Evolutionary conservation across 163 green algal genomes (phyloP).

Genomic region (Coccomyxa subellipsoidea): DNA sequence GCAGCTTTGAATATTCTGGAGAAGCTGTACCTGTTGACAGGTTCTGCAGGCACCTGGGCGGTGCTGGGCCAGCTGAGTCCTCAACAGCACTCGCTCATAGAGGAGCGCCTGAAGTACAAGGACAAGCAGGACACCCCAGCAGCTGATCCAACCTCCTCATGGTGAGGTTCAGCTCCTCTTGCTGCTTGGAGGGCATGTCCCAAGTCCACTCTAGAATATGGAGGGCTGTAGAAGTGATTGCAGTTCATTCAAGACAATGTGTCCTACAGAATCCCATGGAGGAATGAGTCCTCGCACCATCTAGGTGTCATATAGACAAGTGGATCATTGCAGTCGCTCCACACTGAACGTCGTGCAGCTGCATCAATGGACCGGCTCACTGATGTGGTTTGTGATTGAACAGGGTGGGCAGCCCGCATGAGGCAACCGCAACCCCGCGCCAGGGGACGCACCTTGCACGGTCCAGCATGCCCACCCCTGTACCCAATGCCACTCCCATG

Average conservation of each 20-base stretch:
- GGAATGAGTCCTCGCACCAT: too few species aligned
- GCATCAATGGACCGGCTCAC: too few species aligned
- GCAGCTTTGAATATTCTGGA: slow-evolving; percentile 74
- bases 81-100: slow-evolving; percentile 79
- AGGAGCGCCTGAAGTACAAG: slow-evolving; percentile 88
- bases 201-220: too few species aligned
- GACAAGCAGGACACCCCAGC: slow-evolving; percentile 46
- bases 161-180: too few species aligned
- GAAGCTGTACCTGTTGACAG: slow-evolving; percentile 71
- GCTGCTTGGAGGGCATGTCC: too few species aligned
- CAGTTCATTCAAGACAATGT: too few species aligned
- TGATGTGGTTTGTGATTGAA: not conserved
- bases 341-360: too few species aligned
- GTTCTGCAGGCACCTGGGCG: slow-evolving; percentile 64
- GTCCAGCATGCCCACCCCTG: slow-evolving; percentile 11
- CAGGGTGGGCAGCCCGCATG: not conserved
- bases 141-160: not conserved
- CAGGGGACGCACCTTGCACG: not conserved
- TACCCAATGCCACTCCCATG: slow-evolving; percentile 23
- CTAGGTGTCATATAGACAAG: too few species aligned
- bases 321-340: too few species aligned
- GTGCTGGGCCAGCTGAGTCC: slow-evolving; percentile 72
- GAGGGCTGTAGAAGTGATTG: too few species aligned
- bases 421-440: not conserved
- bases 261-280: too few species aligned